Conservation (phyloP, 2,329 filamentous ascomycete genomes). For the Monosporascus sp. region DNA sequence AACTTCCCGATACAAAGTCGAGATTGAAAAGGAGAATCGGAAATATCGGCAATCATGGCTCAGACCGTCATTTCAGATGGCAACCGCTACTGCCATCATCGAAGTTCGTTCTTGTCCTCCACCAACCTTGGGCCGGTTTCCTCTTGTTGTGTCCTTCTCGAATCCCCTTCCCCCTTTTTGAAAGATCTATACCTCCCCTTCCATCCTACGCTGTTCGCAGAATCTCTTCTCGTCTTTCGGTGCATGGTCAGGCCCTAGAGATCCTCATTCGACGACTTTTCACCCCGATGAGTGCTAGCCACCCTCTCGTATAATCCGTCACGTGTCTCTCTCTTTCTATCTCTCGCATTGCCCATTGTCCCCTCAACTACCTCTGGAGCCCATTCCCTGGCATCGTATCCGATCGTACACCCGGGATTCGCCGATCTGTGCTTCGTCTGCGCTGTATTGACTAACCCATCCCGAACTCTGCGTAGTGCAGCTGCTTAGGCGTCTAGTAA, state of each 20-base stretch:
- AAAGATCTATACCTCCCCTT: not conserved
- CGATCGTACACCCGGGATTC: not conserved
- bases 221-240: not conserved
- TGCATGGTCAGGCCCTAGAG: not conserved
- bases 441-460: not conserved
- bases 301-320: not conserved
- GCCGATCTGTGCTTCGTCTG: not conserved
- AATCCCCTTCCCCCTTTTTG: not conserved
- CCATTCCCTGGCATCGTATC: not conserved
- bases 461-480: not conserved
- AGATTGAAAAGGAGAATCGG: not conserved
- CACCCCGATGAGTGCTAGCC: not conserved
- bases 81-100: not conserved
- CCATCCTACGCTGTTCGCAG: not conserved
- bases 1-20: not conserved
- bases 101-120: not conserved
- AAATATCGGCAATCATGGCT: not conserved
- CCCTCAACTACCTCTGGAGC: not conserved
- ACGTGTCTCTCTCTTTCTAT: not conserved
- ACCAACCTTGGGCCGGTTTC: not conserved
- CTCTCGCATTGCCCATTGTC: not conserved
- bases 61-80: not conserved
- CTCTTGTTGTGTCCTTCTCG: not conserved
- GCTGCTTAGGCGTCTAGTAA: constrained; percentile 1
- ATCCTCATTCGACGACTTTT: too few relatives aligned